These are phyloP conservation scores for Bryum argenteum DNA, from an alignment of 225 moss, liverwort and hornwort genomes.

Conservation along the genomic window DNA sequence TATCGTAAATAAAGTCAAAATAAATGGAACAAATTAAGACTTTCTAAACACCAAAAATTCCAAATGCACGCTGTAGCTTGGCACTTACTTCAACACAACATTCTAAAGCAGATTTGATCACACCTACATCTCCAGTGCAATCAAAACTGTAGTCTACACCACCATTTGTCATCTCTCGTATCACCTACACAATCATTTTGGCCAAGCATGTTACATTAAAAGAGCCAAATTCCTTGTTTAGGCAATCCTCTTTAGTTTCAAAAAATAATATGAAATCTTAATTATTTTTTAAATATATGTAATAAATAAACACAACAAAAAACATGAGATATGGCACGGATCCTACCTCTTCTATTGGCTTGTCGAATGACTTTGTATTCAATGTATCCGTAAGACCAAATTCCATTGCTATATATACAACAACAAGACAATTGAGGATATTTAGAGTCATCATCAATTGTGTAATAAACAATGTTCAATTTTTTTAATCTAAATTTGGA, in stretches of 20 bases:
- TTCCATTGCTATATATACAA: slow-evolving; percentile 40
- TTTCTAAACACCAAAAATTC: too few relatives aligned
- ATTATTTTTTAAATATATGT: too few relatives aligned
- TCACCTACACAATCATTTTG: slow-evolving; percentile 28
- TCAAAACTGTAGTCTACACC: slow-evolving; percentile 70
- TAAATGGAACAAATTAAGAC: too few relatives aligned
- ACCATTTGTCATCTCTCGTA: slow-evolving; percentile 55
- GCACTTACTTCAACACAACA: slow-evolving; percentile 45
- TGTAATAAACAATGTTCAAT: too few relatives aligned
- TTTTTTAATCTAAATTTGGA: too few relatives aligned
- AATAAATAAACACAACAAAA: background rate
- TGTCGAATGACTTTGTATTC: slow-evolving; percentile 67
- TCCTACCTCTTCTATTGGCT: slow-evolving; percentile 64
- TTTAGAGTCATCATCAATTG: background rate
- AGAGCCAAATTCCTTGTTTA: background rate
- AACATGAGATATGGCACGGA: background rate
- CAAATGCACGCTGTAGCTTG: background rate
- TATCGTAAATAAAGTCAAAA: background rate
- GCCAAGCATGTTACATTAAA: fast-evolving
- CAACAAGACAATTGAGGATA: too few relatives aligned
- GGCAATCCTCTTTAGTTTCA: fast-evolving
- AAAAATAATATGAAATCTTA: too few relatives aligned
- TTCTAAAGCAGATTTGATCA: slow-evolving; percentile 57
- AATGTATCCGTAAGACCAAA: slow-evolving; percentile 75
- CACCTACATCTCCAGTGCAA: slow-evolving; percentile 48